phyloP scores from a whole-genome alignment of 768 basidiomycete genomes.

The Macrolepiota albuminosa region DNA sequence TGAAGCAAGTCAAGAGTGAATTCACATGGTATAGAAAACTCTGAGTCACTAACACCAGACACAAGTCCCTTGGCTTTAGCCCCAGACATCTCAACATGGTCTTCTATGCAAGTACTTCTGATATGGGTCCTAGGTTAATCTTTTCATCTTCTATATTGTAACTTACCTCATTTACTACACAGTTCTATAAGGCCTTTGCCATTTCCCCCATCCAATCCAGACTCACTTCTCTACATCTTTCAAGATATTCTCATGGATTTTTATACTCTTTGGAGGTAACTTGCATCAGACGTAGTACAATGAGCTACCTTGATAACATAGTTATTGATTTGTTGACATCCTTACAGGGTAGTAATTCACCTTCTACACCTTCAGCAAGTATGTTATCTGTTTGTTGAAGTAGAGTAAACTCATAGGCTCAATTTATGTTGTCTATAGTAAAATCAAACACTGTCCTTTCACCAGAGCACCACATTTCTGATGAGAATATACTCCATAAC shows the following conservation, averaged over 20 bases:
- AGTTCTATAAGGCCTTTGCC: slow-evolving; percentile 19
- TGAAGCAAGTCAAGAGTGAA: no score
- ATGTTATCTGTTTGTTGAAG: slow-evolving; percentile 22
- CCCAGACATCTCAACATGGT: no score
- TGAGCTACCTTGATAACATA: slow-evolving; percentile 44
- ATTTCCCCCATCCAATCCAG: slow-evolving; percentile 74
- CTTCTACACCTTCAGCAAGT: slow-evolving; percentile 49
- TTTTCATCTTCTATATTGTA: no score
- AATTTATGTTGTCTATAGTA: slow-evolving; percentile 41
- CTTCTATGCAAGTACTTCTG: no score
- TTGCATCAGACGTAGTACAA: slow-evolving; percentile 56
- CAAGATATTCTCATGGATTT: slow-evolving; percentile 90
- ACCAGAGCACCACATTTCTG: slow-evolving; percentile 70
- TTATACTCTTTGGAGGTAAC: slow-evolving; percentile 86
- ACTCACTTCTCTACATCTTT: slow-evolving; percentile 44
- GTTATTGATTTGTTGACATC: slow-evolving; percentile 29
- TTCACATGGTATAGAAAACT: no score
- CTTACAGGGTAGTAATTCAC: slow-evolving; percentile 25
- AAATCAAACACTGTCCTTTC: slow-evolving; percentile 76
- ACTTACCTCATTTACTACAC: no score
- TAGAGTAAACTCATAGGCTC: background rate
- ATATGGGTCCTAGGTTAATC: no score
- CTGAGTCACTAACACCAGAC: no score
- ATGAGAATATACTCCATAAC: slow-evolving; percentile 81
- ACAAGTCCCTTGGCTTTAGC: no score